Evolutionary conservation across 2,329 filamentous ascomycete genomes (phyloP).

Genomic region (Fusarium napiforme): DNA sequence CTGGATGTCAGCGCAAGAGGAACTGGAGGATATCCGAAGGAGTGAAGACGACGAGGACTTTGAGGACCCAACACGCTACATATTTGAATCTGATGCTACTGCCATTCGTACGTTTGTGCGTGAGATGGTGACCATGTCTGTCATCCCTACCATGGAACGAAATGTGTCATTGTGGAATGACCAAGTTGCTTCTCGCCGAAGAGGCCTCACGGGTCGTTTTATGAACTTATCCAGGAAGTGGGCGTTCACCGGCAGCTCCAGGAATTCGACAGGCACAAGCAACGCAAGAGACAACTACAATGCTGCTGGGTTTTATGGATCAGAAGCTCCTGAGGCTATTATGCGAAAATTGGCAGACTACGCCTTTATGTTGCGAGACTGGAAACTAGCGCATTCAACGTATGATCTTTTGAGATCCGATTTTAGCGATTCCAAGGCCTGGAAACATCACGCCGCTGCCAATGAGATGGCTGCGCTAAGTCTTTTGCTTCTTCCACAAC

Average conservation of each 20-base stretch:
- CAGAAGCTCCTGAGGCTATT: slow-evolving; percentile 86
- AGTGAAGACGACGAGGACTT: slow-evolving; percentile 75
- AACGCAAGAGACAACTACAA: slow-evolving; percentile 79
- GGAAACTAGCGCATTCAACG: slow-evolving; percentile 89
- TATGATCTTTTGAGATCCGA: slow-evolving; percentile 91
- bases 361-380: slow-evolving; percentile 96
- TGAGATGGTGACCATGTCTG: slow-evolving; percentile 94
- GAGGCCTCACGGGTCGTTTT: slow-evolving; percentile 91
- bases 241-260: slow-evolving; percentile 78
- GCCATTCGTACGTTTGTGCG: slow-evolving; percentile 90
- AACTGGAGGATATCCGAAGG: slow-evolving; percentile 77
- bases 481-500: slow-evolving; percentile 79
- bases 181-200: slow-evolving; percentile 88
- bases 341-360: slow-evolving; percentile 96
- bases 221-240: slow-evolving; percentile 93
- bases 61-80: slow-evolving; percentile 77
- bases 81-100: slow-evolving; percentile 92
- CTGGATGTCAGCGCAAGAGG: slow-evolving; percentile 90
- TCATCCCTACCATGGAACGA: slow-evolving; percentile 96
- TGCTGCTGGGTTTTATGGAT: slow-evolving; percentile 80
- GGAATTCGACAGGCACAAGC: slow-evolving; percentile 65
- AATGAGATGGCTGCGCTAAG: slow-evolving; percentile 96
- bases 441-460: slow-evolving; percentile 91
- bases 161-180: slow-evolving; percentile 95
- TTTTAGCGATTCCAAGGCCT: slow-evolving; percentile 95